Evolutionary conservation across 2,329 filamentous ascomycete species (phyloP).

Genomic region (Verticillium albo-atrum): DNA sequence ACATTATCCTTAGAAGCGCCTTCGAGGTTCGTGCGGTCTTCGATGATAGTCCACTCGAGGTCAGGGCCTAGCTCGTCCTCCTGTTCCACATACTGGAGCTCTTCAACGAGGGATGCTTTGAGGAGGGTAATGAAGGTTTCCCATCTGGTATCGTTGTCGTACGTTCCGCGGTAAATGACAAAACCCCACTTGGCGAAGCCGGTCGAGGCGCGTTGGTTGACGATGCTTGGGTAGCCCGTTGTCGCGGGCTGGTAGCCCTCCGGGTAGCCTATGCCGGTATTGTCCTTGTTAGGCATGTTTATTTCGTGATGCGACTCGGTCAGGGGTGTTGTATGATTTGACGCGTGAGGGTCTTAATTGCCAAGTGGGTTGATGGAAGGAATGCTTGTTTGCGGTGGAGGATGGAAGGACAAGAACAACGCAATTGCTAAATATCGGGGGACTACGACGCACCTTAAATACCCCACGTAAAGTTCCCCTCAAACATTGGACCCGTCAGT

Average conservation of each 20-base stretch:
- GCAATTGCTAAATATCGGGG: not conserved
- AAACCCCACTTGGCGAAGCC: constrained; percentile 10
- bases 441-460: not conserved
- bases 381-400: not conserved
- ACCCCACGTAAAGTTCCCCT: not conserved
- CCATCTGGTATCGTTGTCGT: constrained; percentile 8
- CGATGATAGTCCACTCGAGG: constrained; percentile 4
- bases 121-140: not conserved
- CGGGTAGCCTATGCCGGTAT: not conserved
- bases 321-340: not conserved
- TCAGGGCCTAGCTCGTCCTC: not conserved
- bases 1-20: constrained; percentile 1
- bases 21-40: constrained; percentile 5
- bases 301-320: not conserved
- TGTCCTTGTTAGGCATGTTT: not conserved
- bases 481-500: no score
- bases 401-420: not conserved
- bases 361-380: not conserved
- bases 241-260: not conserved
- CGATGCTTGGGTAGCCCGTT: constrained; percentile 6
- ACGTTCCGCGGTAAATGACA: constrained; percentile 10
- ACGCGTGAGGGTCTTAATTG: not conserved
- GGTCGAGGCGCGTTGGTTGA: not conserved
- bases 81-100: not conserved
- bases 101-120: not conserved